Evolutionary conservation across 202 grass and related monocot genomes (phyloP).

Genomic region (Carex arenaria): DNA sequence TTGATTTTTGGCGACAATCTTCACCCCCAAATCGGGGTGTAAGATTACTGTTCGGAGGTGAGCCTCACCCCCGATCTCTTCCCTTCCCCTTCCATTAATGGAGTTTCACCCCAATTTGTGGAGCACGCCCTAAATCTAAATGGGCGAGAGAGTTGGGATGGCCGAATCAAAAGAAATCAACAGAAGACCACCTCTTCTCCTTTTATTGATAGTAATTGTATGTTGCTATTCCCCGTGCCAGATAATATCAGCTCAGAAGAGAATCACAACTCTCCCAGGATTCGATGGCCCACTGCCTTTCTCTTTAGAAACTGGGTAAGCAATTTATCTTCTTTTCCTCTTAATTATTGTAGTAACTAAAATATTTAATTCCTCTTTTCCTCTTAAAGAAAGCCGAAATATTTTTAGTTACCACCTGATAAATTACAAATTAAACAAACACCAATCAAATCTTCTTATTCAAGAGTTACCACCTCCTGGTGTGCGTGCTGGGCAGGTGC

Average conservation of each 20-base stretch:
- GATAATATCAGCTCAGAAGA: background rate
- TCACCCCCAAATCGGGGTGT: no score
- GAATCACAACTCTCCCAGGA: conserved; percentile 33
- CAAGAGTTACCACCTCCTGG: no score
- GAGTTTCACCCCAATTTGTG: no score
- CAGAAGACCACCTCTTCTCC: background rate
- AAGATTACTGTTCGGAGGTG: no score
- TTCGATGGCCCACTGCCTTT: conserved; percentile 43
- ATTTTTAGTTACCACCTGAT: no score
- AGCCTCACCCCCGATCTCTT: no score
- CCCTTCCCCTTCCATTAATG: no score
- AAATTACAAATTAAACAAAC: no score
- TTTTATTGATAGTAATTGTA: background rate
- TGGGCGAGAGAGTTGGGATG: background rate
- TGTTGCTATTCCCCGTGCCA: background rate
- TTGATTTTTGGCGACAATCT: no score
- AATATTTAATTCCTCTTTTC: background rate
- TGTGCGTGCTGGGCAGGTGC: no score
- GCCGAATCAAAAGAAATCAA: background rate
- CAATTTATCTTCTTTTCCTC: background rate
- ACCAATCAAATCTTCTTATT: no score
- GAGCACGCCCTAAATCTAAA: no score
- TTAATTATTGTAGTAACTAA: background rate
- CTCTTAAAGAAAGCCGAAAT: background rate
- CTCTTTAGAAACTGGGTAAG: conserved; percentile 28